Base-by-base conservation (phyloP, 2,329 filamentous ascomycete species). In the Pseudovirgaria hyperparasitica region DNA sequence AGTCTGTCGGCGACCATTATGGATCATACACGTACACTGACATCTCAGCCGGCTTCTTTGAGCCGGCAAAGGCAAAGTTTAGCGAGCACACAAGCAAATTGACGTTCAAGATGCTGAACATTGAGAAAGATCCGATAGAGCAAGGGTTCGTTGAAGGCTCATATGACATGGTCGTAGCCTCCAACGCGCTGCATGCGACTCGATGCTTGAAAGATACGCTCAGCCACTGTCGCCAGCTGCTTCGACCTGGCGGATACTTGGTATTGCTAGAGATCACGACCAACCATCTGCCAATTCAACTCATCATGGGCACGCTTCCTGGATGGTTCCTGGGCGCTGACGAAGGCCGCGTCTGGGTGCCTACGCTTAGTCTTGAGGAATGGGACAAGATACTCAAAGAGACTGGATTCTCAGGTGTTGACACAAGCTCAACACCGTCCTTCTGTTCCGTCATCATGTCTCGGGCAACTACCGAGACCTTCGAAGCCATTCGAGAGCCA, bases 171-270 rank as follows among this genome's bases (percentile, higher is more conserved):
- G 16, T 34, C 19, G n/a, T 34, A 14, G 31, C 31, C 2, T 25
- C 20, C 5, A 22, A 28, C 8, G 26, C 32, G 6, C 14, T 27
- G 15, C 25, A 27, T 19, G 25, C 25, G 5, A 27, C 18, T 16
- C 6, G 13, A 14, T 14, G 14, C 17, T 6, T 27, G 15, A 19
- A 6, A 9, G 17, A 23, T 11, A 31, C 29, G 7, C 18, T 38
- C 9, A 19, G 12, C 4, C 30, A 37, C 22, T 22, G 17, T 5
- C 25, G 26, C 5, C 23, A 21, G 18, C 20, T 39, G 7, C 33
- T 37, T 8, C 25, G 22, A 11, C 56, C 60, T 0, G 57, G 52
- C 3, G 62, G 62, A 1, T 50, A 57, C 18, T 38, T 67, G 1
- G 16, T 65, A 39, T 52, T 22, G 42, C 19, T 13, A 7, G 28